Evolutionary conservation across 179 eudicot species (phyloP), one percentile per base, ranked within the genome.

Genomic region (Silene noctiflora): DNA sequence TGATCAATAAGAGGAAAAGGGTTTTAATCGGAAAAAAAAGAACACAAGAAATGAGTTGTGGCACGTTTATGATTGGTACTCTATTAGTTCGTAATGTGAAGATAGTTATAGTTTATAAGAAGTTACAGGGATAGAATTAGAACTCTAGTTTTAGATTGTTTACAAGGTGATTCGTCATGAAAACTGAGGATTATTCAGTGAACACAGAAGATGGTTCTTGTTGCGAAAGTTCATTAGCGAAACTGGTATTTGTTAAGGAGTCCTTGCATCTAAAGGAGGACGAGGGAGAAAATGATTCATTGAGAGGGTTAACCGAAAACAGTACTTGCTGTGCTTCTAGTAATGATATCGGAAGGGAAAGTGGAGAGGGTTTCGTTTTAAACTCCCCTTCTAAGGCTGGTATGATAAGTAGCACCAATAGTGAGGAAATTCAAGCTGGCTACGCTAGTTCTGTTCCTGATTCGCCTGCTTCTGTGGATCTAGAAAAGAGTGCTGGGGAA

Each of bases 111-210:
- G 74, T 65, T 73, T 72, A 44, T 39, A 70, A 60, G 65, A 78
- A 48, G 70, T 84, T 69, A 69, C 60, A 33, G 79, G 79, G 80
- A 56, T 78, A 44, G 56, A 31, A 78, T 53, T 60, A 44, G 79
- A 60, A 66, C 56, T 60, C 20, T 70, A 42, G 72, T 39, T 22
- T 71, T 75, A 64, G 77, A 22, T 67, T 76, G 65, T 39, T 69
- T 79, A 25, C 58, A 51, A 20, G 85, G 77, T 79, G 73, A 75
- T 39, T 63, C 35, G 60, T 59, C 61, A 76, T 86, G 75, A 81
- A 83, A 81, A 80, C 87, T 13, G 78, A 79, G 73, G 81, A 73
- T 48, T 59, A 83, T 74, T 25, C 70, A 44, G 62, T 75, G 24
- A 61, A 62, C 20, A 83, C 76, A 62, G 79, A 77, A 14, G 85